These are phyloP conservation scores for Cystofilobasidium ferigula DNA, from an alignment of 768 basidiomycete species.

Conservation along the genomic window DNA sequence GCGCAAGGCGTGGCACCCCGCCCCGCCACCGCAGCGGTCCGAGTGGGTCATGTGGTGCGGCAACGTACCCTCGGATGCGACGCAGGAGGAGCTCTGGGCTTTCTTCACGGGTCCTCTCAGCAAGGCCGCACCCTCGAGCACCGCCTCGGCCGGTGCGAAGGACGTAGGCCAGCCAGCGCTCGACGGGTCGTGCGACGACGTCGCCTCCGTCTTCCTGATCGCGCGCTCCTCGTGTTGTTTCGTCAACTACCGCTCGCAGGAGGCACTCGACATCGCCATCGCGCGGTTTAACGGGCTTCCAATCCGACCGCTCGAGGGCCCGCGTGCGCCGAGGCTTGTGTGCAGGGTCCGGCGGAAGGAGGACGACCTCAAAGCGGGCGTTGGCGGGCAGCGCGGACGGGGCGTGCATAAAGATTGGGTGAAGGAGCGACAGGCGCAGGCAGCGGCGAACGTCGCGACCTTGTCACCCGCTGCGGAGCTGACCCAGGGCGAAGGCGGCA, in stretches of 20 bases:
- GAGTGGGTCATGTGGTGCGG: slow-evolving; percentile 19
- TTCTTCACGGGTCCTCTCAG: slow-evolving; percentile 53
- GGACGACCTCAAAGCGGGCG: slow-evolving; percentile 78
- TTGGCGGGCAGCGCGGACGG: slow-evolving; percentile 77
- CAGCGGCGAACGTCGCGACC: slow-evolving; percentile 27
- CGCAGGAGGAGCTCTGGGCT: slow-evolving; percentile 70
- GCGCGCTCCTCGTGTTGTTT: slow-evolving; percentile 92
- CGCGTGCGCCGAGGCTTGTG: slow-evolving; percentile 63
- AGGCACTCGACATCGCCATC: slow-evolving; percentile 56
- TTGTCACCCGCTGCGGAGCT: neutral
- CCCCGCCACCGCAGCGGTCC: slow-evolving; percentile 4
- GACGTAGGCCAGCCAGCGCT: too few species aligned
- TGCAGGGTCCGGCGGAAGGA: slow-evolving; percentile 70
- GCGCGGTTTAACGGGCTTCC: slow-evolving; percentile 57
- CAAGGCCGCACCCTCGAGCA: neutral
- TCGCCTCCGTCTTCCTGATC: slow-evolving; percentile 81
- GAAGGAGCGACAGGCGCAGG: slow-evolving; percentile 46
- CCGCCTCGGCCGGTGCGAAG: neutral
- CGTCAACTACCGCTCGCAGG: slow-evolving; percentile 66
- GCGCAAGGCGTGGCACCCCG: slow-evolving; percentile 24
- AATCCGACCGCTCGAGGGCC: slow-evolving; percentile 54
- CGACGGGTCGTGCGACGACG: slow-evolving; percentile 42
- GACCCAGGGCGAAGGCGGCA: neutral
- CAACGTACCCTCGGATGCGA: slow-evolving; percentile 46
- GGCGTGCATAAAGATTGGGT: slow-evolving; percentile 77